Conservation (phyloP, 176 grass and related monocot species). For the Eleusine indica region DNA sequence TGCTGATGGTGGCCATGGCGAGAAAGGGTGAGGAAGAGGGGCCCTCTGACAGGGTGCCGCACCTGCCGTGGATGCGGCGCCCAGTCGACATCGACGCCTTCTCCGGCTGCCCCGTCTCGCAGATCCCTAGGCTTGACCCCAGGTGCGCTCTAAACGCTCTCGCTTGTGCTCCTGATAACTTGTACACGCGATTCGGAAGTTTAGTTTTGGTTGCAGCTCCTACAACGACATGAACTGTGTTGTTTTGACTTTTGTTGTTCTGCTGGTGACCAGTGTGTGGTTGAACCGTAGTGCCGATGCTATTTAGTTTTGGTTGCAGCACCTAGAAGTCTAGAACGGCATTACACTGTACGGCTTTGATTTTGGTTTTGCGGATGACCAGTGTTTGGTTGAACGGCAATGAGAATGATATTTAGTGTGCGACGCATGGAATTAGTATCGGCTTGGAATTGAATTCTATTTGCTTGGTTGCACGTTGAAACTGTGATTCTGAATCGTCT, state of each 20-base stretch:
- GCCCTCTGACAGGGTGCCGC: conserved; percentile 44
- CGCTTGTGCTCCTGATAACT: not conserved
- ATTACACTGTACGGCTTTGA: not conserved
- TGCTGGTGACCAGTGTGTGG: too few species aligned
- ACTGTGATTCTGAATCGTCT: not conserved
- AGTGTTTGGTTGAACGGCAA: too few species aligned
- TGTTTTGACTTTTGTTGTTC: not conserved
- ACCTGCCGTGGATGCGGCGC: conserved; percentile 73
- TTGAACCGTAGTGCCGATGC: not conserved
- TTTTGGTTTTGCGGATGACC: not conserved
- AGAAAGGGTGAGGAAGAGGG: conserved; percentile 27
- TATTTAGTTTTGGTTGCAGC: not conserved
- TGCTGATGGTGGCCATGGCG: conserved; percentile 33
- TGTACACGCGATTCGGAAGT: not conserved
- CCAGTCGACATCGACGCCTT: conserved; percentile 63
- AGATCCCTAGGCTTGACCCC: conserved; percentile 54
- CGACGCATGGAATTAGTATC: not conserved
- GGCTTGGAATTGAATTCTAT: not conserved
- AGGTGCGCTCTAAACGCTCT: conserved; percentile 37
- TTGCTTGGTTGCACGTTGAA: not conserved
- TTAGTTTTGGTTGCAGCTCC: not conserved
- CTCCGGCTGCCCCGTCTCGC: conserved; percentile 47
- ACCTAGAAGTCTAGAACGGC: not conserved
- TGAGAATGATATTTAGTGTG: not conserved
- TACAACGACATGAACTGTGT: not conserved